Conservation (phyloP, 805 yeast genomes). For the Metahyphopichia silvanorum region DNA sequence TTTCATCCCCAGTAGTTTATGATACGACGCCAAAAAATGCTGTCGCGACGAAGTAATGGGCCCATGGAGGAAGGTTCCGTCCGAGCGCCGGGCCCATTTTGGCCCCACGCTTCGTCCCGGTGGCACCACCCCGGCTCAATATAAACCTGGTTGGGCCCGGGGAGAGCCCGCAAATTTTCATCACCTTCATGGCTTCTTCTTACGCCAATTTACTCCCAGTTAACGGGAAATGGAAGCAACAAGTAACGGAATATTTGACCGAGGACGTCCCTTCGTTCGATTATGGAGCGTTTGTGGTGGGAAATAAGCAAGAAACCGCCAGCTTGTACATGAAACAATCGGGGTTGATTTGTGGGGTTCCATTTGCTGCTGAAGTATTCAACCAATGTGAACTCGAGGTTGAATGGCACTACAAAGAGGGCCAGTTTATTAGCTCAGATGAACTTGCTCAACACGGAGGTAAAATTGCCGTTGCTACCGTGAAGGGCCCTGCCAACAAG, state of each 20-base stretch:
- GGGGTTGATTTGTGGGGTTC: constrained; percentile 82
- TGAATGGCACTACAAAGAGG: constrained; percentile 76
- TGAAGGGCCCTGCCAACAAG: constrained; percentile 77
- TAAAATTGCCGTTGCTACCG: constrained; percentile 65
- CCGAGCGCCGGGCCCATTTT: too few relatives aligned
- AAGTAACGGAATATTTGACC: constrained; percentile 68
- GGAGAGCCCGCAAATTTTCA: too few relatives aligned
- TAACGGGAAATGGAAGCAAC: constrained; percentile 78
- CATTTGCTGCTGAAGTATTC: constrained; percentile 85
- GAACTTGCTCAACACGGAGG: constrained; percentile 49
- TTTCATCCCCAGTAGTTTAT: too few relatives aligned
- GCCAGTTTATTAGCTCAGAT: constrained; percentile 42
- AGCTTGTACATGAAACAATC: constrained; percentile 75
- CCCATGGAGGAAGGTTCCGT: too few relatives aligned
- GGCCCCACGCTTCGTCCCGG: too few relatives aligned
- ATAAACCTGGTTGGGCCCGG: too few relatives aligned
- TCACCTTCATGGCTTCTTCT: constrained; percentile 14
- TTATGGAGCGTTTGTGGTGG: constrained; percentile 95
- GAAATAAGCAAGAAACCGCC: constrained; percentile 66
- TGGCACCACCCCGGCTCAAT: too few relatives aligned
- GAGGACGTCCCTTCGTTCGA: constrained; percentile 95
- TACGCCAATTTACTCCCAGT: constrained; percentile 63
- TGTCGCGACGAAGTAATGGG: too few relatives aligned
- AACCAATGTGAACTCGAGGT: constrained; percentile 67
- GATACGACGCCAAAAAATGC: too few relatives aligned